Base-by-base conservation (phyloP, 2,329 filamentous ascomycete genomes). In the Diplocarpon rosae region DNA sequence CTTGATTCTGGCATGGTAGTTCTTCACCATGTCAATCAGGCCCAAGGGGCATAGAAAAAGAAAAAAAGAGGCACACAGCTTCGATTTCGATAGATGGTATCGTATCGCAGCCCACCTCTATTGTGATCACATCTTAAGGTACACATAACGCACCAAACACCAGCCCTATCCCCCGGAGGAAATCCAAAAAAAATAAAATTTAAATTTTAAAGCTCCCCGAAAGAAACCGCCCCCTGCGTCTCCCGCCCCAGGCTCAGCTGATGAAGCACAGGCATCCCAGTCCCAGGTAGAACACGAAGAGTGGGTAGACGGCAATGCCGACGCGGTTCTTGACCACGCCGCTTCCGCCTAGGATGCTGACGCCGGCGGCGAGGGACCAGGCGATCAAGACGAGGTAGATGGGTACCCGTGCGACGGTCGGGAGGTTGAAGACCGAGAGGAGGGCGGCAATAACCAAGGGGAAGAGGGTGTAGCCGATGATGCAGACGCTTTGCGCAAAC, bases 381-480 rank as follows among this genome's bases (percentile, higher is more conserved):
- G 77, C 78, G 31, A 95, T 80, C 20, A 98, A 75, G 28, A 94
- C 73, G 40, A 92, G 71, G 64, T 98, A 96, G 42, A 98, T 78
- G 1, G 92, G 92, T 61, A 96, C 86, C 45, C 92, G 76, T 5
- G 83, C 78, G 52, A 96, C 84, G 56, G 78, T 83, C 34, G 80
- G 83, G 7, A 96, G 73, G 40, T 78, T 73, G 28, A 98, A 62
- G 1, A 90, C 90, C 45, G 88, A 95, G 52, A 98, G 77, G 41
- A 95, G 69, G 1, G 90, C 80, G 7, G 93, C 93, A 55, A 98
- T 85, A 56, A 96, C 92, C 42, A 98, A 77, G 1, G 92, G 92
- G 68, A 98, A 98, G 45, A 98, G 77, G 1, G 92, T 98, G 66
- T 98, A 98, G 37, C 92, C 92, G 62, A 98, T 98, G 58, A 98